phyloP scores from a whole-genome alignment of 345 rosid genomes.

The Arabis hirsuta region DNA sequence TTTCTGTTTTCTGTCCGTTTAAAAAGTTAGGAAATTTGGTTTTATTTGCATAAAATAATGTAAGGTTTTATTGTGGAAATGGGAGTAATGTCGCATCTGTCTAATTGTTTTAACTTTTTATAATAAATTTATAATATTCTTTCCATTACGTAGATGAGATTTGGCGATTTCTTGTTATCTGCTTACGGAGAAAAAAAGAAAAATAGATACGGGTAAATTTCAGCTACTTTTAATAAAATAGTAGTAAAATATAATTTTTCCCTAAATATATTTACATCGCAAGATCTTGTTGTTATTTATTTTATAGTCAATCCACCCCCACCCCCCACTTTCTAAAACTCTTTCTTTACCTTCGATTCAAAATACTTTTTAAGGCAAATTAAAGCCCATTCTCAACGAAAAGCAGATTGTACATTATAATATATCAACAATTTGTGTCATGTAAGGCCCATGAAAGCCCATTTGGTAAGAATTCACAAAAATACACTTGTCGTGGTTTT shows the following conservation, averaged over 20 bases:
- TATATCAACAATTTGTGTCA: background rate
- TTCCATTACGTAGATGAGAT: conserved; percentile 29
- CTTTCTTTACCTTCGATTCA: background rate
- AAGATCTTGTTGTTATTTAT: background rate
- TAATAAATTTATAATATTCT: conserved; percentile 4
- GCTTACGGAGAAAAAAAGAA: conserved; percentile 16
- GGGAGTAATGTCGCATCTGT: conserved; percentile 44
- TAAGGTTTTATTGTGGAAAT: conserved; percentile 32
- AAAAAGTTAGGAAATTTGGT: conserved; percentile 50
- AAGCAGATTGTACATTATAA: background rate
- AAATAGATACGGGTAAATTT: conserved; percentile 23
- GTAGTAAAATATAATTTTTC: background rate
- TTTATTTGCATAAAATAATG: conserved; percentile 44
- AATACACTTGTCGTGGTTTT: conserved; percentile 13
- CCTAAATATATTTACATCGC: background rate
- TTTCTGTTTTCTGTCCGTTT: conserved; percentile 43
- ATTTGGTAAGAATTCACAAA: background rate
- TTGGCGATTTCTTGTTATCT: conserved; percentile 44
- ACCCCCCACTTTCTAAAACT: background rate
- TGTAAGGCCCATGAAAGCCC: conserved; percentile 18
- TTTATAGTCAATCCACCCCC: background rate
- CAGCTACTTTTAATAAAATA: background rate
- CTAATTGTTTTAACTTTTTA: conserved; percentile 29
- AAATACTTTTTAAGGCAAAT: conserved; percentile 1
- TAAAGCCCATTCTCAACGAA: background rate